Evolutionary conservation across 495 filamentous ascomycete genomes (phyloP).

Genomic region (Xylaria scruposa): DNA sequence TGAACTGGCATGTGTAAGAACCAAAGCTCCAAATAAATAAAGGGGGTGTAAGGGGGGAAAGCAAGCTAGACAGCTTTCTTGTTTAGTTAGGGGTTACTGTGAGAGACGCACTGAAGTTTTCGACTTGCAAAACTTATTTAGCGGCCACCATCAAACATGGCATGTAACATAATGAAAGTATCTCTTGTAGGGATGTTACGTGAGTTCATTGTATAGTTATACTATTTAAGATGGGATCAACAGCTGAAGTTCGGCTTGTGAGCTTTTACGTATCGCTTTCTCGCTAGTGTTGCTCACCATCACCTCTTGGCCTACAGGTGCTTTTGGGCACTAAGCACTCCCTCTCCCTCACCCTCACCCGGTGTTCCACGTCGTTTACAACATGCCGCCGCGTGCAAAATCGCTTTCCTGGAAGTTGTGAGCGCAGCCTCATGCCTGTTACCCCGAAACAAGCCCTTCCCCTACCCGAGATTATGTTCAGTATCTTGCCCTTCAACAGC

Average conservation of each 20-base stretch:
- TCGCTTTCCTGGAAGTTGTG: conserved; percentile 72
- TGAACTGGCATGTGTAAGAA: neutral
- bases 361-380: conserved; percentile 81
- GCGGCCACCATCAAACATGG: neutral
- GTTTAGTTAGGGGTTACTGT: neutral
- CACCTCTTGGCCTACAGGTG: conserved; percentile 81
- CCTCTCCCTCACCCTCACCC: too few species aligned
- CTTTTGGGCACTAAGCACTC: conserved; percentile 75
- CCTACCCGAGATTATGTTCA: conserved; percentile 71
- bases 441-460: conserved; percentile 78
- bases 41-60: neutral
- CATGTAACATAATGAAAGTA: neutral
- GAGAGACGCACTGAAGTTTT: neutral
- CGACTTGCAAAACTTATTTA: neutral
- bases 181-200: neutral
- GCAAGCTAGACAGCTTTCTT: neutral
- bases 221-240: conserved; percentile 27
- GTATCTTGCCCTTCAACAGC: conserved; percentile 66
- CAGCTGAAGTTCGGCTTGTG: conserved; percentile 57
- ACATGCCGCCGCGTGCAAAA: conserved; percentile 77
- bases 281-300: conserved; percentile 81
- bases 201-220: neutral
- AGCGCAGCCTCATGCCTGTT: conserved; percentile 73
- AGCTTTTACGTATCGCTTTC: conserved; percentile 58
- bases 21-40: neutral